A percentile compares a stretch with the other conserved stretches of the same genome.
phyloP scores from a whole-genome alignment of 139 green algal genomes.

The Chlorella ohadii region DNA sequence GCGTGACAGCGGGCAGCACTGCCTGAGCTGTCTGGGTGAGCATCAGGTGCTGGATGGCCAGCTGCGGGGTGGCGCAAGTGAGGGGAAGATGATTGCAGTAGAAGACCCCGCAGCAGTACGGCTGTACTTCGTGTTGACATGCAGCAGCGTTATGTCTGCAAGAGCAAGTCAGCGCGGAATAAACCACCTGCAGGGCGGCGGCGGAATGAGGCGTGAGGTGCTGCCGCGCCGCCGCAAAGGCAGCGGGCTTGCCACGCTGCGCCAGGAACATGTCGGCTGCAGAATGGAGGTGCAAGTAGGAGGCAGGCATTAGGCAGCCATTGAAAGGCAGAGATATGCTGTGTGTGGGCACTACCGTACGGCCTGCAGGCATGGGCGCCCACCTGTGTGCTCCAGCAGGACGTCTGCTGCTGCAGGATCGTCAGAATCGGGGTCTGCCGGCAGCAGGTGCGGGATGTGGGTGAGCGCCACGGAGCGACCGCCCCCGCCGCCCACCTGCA shows the following conservation, averaged over 20 bases:
- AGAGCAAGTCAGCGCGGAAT: too few relatives aligned
- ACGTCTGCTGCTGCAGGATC: background rate
- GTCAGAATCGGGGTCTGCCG: background rate
- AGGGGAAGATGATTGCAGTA: too few relatives aligned
- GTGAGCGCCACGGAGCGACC: background rate
- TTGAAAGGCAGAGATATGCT: background rate
- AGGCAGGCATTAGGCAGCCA: background rate
- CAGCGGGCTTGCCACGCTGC: background rate
- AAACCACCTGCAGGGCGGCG: background rate
- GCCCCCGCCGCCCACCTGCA: background rate
- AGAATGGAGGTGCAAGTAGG: background rate
- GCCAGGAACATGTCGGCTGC: constrained; percentile 16
- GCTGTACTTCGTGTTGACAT: too few relatives aligned
- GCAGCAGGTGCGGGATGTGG: constrained; percentile 3
- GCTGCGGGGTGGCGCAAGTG: background rate
- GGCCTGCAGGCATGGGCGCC: too few relatives aligned
- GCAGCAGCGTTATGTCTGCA: too few relatives aligned
- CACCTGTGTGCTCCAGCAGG: constrained; percentile 19
- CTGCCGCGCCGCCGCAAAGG: background rate
- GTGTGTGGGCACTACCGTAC: too few relatives aligned
- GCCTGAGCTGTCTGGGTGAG: background rate
- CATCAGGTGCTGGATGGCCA: constrained; percentile 34
- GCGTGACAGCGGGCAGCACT: background rate
- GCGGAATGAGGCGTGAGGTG: constrained; percentile 5
- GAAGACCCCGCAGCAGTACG: too few relatives aligned